A percentile compares a stretch with the other conserved stretches of the same genome.
Conservation (phyloP, 768 basidiomycete genomes). For the Harrya chromipes region DNA sequence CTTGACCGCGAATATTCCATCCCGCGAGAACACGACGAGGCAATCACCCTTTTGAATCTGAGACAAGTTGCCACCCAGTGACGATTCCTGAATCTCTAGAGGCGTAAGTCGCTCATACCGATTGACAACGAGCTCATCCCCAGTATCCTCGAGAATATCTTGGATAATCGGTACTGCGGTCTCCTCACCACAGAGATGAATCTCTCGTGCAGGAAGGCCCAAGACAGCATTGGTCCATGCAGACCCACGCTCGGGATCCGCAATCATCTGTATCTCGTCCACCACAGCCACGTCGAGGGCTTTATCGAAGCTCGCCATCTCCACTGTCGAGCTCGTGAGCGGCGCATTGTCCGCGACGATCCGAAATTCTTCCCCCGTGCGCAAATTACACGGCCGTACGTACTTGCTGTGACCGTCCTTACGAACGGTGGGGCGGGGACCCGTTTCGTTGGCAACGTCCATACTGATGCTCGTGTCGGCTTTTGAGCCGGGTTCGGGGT, state of each 20-base stretch:
- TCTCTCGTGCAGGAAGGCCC: conserved; percentile 68
- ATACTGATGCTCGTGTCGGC: conserved; percentile 37
- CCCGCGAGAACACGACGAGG: conserved; percentile 80
- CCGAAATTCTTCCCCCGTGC: conserved; percentile 89
- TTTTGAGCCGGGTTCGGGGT: conserved; percentile 38
- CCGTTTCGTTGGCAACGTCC: conserved; percentile 21
- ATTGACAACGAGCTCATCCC: conserved; percentile 77
- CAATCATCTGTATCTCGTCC: conserved; percentile 97
- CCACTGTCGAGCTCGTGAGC: conserved; percentile 84
- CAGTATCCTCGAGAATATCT: conserved; percentile 65
- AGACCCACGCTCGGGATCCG: conserved; percentile 70
- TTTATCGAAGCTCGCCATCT: conserved; percentile 64
- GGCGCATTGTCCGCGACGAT: conserved; percentile 55
- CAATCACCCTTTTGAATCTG: conserved; percentile 82
- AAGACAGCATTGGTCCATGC: conserved; percentile 85
- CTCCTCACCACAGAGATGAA: conserved; percentile 96
- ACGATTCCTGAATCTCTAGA: conserved; percentile 62
- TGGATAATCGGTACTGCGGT: conserved; percentile 81
- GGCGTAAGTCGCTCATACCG: conserved; percentile 89
- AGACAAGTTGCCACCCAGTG: conserved; percentile 57
- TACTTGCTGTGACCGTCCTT: conserved; percentile 44
- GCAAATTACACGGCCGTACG: conserved; percentile 72
- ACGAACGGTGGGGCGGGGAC: conserved; percentile 26
- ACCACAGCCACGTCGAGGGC: conserved; percentile 80
- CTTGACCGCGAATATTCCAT: conserved; percentile 75